Conservation (phyloP, 176 grass and related monocot species). For the Carex myosuroides region DNA sequence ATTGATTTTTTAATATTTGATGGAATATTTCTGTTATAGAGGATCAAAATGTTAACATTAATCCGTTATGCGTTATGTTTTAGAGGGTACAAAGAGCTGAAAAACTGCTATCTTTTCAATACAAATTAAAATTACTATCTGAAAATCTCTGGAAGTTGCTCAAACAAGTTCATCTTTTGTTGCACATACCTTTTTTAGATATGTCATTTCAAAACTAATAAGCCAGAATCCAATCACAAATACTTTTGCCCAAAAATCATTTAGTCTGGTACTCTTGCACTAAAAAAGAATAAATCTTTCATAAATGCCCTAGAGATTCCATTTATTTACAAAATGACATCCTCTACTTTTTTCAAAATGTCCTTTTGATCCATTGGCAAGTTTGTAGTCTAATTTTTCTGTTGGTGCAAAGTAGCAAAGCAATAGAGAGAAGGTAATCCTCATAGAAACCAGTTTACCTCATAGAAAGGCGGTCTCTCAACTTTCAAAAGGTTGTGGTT, state of each 20-base stretch:
- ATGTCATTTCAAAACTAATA: slow-evolving; percentile 4
- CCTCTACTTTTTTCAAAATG: background rate
- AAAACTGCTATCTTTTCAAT: background rate
- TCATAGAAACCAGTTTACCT: slow-evolving; percentile 10
- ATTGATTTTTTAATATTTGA: background rate
- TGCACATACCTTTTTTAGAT: background rate
- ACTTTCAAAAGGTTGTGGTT: background rate
- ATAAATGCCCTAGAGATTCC: background rate
- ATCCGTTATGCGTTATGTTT: background rate
- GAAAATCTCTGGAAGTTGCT: background rate
- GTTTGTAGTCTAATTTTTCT: background rate
- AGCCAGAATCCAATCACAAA: background rate
- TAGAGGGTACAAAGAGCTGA: background rate
- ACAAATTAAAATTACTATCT: background rate
- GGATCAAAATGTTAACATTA: background rate
- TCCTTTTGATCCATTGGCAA: background rate
- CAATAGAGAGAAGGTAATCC: background rate
- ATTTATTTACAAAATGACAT: slow-evolving; percentile 2
- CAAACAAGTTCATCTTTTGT: background rate
- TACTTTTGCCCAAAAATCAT: background rate
- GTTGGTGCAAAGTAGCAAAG: background rate
- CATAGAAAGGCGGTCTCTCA: background rate
- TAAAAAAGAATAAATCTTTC: background rate
- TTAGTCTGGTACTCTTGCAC: background rate
- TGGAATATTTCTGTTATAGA: background rate